These are phyloP conservation scores for Yamadazyma mexicana DNA, from an alignment of 1,139 yeast genomes.

Conservation along the genomic window DNA sequence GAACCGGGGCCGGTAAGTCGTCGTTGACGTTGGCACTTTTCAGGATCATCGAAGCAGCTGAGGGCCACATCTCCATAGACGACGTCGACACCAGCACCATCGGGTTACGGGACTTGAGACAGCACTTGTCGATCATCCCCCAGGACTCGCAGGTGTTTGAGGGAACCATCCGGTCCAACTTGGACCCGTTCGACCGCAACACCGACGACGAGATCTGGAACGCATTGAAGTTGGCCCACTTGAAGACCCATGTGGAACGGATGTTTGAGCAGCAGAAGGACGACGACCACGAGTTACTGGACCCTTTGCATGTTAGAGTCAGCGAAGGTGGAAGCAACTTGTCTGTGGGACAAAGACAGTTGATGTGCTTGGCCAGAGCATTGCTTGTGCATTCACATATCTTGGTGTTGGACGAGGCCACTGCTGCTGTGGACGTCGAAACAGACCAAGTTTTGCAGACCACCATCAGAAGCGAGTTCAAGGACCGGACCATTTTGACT, in stretches of 20 bases:
- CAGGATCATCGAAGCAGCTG: constrained; percentile 78
- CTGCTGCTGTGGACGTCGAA: constrained; percentile 96
- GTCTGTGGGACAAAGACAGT: constrained; percentile 89
- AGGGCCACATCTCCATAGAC: constrained; percentile 77
- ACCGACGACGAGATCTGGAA: constrained; percentile 83
- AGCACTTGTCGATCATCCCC: constrained; percentile 85
- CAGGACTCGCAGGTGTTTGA: constrained; percentile 97
- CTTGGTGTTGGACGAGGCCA: constrained; percentile 89
- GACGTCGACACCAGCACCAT: constrained; percentile 63
- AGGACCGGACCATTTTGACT: constrained; percentile 86
- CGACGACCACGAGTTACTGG: constrained; percentile 10
- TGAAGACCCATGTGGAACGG: constrained; percentile 66
- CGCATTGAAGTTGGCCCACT: constrained; percentile 81
- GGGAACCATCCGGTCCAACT: constrained; percentile 83
- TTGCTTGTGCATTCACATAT: constrained; percentile 75
- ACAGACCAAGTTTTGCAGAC: constrained; percentile 86
- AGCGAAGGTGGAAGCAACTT: constrained; percentile 85
- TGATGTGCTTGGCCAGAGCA: constrained; percentile 90
- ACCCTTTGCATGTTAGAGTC: constrained; percentile 59
- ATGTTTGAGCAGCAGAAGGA: constrained; percentile 48
- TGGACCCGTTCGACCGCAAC: constrained; percentile 76
- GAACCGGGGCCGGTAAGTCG: constrained; percentile 98
- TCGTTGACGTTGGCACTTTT: constrained; percentile 87
- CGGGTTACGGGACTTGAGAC: constrained; percentile 84
- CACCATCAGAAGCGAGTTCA: constrained; percentile 82